A percentile compares a stretch with the other conserved stretches of the same genome.
Conservation (phyloP, 768 basidiomycete species). For the Steccherinum ochraceum region DNA sequence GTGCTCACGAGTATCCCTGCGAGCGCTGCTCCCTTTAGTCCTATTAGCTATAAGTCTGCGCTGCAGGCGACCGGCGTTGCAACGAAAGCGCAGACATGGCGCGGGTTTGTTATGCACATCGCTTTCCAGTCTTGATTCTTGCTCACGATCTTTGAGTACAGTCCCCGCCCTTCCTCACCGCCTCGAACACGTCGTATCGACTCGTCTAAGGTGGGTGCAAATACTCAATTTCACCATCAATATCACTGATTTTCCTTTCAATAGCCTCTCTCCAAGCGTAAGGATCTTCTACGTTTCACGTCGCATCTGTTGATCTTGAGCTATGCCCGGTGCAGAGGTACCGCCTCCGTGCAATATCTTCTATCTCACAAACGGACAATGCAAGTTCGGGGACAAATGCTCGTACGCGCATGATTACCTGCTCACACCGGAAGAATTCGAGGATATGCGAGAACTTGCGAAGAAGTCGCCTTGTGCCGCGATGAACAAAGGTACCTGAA, state of each 20-base stretch:
- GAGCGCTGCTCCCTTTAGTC: background rate
- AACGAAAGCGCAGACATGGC: background rate
- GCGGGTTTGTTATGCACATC: background rate
- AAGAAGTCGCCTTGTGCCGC: constrained; percentile 58
- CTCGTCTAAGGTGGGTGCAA: constrained; percentile 28
- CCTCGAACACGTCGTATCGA: constrained; percentile 32
- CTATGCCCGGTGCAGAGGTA: constrained; percentile 36
- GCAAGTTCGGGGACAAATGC: constrained; percentile 53
- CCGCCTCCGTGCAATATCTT: constrained; percentile 65
- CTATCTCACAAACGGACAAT: constrained; percentile 44
- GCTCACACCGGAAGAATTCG: constrained; percentile 45
- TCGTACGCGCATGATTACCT: constrained; percentile 60
- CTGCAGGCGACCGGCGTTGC: background rate
- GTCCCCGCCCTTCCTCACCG: constrained; percentile 1
- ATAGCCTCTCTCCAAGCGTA: constrained; percentile 59
- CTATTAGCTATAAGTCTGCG: background rate
- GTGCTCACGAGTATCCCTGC: background rate
- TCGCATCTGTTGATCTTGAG: background rate
- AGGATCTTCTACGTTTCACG: background rate
- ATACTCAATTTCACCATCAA: constrained; percentile 4
- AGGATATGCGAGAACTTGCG: constrained; percentile 48
- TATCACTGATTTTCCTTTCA: constrained; percentile 8
- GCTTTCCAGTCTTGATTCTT: no score
- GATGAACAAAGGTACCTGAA: constrained; percentile 48
- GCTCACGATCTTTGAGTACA: no score